Evolutionary conservation across 441 rosid species (phyloP).

Genomic region (Isatis lusitanica): DNA sequence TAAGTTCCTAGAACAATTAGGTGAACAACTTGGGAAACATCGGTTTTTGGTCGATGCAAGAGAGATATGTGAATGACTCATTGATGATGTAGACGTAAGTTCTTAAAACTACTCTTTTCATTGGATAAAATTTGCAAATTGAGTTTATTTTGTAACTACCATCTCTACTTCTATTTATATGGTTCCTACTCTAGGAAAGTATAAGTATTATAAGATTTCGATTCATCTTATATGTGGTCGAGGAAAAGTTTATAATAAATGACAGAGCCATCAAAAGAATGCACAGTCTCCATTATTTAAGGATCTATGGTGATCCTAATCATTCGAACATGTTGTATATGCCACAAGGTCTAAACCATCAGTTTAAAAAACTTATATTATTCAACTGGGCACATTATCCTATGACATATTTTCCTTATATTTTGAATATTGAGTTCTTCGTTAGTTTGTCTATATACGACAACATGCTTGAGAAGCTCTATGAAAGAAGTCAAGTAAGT

Average conservation of each 20-base stretch:
- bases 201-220: neutral
- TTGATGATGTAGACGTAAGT: neutral
- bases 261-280: neutral
- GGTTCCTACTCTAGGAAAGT: neutral
- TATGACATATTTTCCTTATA: neutral
- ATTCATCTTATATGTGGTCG: neutral
- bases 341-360: neutral
- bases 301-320: neutral
- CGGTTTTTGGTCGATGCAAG: neutral
- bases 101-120: neutral
- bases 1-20: neutral
- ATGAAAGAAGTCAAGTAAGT: neutral
- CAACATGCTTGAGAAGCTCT: constrained; percentile 1
- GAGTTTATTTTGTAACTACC: neutral
- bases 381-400: neutral
- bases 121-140: neutral
- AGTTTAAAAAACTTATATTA: neutral
- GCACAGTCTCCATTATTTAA: neutral
- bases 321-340: neutral
- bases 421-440: neutral
- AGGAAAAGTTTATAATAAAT: neutral
- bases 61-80: neutral
- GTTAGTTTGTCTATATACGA: neutral
- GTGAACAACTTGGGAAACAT: neutral
- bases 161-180: neutral